Conservation (phyloP, 108 stramenopile species). For the Nitzschia palea region DNA sequence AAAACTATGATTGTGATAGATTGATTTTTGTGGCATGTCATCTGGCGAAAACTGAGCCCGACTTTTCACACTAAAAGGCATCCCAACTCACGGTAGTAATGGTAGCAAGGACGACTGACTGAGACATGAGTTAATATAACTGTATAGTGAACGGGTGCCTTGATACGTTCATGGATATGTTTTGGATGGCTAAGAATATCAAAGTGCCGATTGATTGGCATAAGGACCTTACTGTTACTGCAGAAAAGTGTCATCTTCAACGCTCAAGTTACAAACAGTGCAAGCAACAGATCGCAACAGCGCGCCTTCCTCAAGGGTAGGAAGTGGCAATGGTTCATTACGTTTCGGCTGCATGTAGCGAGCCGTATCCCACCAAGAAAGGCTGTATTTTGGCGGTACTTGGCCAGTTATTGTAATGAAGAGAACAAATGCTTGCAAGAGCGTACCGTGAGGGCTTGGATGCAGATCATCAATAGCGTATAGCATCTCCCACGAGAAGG, state of each 20-base stretch:
- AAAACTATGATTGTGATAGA: conserved; percentile 46
- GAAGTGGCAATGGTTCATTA: conserved; percentile 38
- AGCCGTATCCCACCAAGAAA: conserved; percentile 36
- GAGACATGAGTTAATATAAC: too few relatives aligned
- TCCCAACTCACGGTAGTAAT: too few relatives aligned
- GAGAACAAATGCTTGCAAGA: conserved; percentile 67
- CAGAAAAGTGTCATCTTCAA: too few relatives aligned
- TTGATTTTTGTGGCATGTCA: conserved; percentile 42
- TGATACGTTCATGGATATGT: too few relatives aligned
- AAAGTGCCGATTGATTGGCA: too few relatives aligned
- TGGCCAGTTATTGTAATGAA: conserved; percentile 50
- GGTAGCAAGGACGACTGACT: too few relatives aligned
- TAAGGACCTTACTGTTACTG: too few relatives aligned
- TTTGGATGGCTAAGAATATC: too few relatives aligned
- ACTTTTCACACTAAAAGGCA: too few relatives aligned
- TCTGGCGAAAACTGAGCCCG: conserved; percentile 40
- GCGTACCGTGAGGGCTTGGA: conserved; percentile 72
- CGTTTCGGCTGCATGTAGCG: conserved; percentile 42
- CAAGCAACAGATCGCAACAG: conserved; percentile 36
- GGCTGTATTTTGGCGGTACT: conserved; percentile 24
- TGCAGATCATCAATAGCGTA: conserved; percentile 73
- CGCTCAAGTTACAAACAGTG: conserved; percentile 23
- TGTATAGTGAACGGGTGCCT: too few relatives aligned
- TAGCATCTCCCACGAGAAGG: conserved; percentile 49
- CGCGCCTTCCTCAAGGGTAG: conserved; percentile 50